Evolutionary conservation across 345 rosid genomes (phyloP).

Genomic region (Corymbia maculata): DNA sequence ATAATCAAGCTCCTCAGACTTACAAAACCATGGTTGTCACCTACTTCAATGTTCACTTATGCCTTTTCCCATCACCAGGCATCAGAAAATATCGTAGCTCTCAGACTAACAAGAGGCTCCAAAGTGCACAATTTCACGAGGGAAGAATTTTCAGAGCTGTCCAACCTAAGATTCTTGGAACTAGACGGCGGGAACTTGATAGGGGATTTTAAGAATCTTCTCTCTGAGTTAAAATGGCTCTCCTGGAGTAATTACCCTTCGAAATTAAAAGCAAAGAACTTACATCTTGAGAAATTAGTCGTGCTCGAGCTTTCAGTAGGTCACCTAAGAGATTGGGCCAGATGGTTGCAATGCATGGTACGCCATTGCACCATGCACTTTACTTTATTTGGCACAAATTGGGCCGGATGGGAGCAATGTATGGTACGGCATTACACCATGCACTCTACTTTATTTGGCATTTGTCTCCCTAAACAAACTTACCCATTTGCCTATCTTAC

Average conservation of each 20-base stretch:
- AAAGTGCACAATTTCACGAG: background rate
- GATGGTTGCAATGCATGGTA: too few relatives aligned
- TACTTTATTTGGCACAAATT: too few relatives aligned
- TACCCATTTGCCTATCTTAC: background rate
- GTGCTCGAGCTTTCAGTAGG: background rate
- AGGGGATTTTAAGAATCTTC: background rate
- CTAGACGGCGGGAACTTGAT: too few relatives aligned
- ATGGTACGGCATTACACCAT: too few relatives aligned
- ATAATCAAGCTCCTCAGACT: too few relatives aligned
- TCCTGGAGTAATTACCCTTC: background rate
- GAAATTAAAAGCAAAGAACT: background rate
- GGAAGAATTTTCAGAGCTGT: too few relatives aligned
- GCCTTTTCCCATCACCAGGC: too few relatives aligned
- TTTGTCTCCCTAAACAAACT: background rate
- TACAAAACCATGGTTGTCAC: too few relatives aligned
- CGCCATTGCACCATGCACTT: fast-evolving
- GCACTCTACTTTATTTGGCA: background rate
- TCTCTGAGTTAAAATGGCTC: background rate
- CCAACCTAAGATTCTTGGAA: too few relatives aligned
- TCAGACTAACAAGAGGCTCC: background rate
- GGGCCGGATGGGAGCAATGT: too few relatives aligned
- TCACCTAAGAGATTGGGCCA: too few relatives aligned
- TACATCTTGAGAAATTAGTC: background rate
- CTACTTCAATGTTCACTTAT: too few relatives aligned
- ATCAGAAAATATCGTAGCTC: background rate